Conservation (phyloP, 345 rosid genomes). For the Microcos paniculata region DNA sequence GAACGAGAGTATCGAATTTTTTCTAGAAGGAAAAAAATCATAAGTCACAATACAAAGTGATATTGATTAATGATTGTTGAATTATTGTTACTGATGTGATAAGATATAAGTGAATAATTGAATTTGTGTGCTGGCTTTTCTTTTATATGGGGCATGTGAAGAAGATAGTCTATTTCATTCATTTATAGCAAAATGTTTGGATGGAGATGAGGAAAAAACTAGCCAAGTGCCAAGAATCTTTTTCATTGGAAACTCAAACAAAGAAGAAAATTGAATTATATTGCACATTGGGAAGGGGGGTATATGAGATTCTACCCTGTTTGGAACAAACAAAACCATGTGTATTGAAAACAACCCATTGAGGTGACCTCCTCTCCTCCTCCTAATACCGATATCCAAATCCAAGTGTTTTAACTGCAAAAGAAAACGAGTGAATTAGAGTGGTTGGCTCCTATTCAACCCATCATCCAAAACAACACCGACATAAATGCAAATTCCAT, state of each 20-base stretch:
- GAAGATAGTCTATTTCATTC: not conserved
- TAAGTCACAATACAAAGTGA: not conserved
- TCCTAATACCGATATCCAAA: too few species aligned
- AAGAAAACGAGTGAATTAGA: not conserved
- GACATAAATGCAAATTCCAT: not conserved
- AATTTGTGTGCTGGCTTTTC: conserved; percentile 10
- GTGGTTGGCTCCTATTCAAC: not conserved
- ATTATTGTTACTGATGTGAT: conserved; percentile 22
- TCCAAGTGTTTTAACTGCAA: too few species aligned
- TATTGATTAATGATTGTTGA: not conserved
- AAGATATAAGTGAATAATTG: conserved; percentile 15
- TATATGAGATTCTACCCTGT: not conserved
- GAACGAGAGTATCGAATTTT: too few species aligned
- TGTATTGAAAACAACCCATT: not conserved
- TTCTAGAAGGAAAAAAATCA: not conserved
- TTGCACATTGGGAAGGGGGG: not conserved
- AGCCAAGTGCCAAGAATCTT: not conserved
- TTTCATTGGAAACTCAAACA: not conserved
- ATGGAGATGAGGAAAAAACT: not conserved
- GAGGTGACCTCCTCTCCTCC: not conserved
- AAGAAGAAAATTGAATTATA: not conserved
- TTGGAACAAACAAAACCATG: not conserved
- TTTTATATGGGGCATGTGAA: not conserved
- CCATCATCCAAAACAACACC: not conserved
- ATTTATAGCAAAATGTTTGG: not conserved